Percentiles rank a stretch among this genome's conserved stretches.
phyloP scores from a whole-genome alignment of 768 basidiomycete species.

The Tricholoma furcatifolium region DNA sequence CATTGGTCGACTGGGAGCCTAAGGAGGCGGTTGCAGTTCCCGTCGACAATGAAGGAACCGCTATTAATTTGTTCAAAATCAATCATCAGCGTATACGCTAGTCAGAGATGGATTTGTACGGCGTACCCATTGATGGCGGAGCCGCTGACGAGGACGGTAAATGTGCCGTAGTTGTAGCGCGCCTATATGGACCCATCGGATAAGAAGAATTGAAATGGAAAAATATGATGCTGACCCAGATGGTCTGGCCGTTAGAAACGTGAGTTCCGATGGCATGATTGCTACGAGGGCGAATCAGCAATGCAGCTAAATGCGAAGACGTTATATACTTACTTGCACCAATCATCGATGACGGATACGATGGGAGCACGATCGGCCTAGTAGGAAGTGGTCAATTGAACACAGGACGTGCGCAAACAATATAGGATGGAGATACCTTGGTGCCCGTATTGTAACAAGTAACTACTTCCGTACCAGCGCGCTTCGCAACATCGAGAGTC shows the following conservation, averaged over 20 bases:
- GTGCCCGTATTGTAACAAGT: not conserved
- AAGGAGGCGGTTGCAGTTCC: slow-evolving; percentile 21
- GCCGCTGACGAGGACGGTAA: slow-evolving; percentile 10
- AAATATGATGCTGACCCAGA: slow-evolving; percentile 9
- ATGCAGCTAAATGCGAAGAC: not conserved
- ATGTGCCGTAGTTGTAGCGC: slow-evolving; percentile 9
- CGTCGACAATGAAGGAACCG: slow-evolving; percentile 12
- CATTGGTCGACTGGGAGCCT: slow-evolving; percentile 16
- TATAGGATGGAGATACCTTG: not conserved
- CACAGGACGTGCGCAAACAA: not conserved
- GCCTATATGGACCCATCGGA: slow-evolving; percentile 1
- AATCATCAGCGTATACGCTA: not conserved
- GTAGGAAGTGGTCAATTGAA: not conserved
- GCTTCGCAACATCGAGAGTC: not conserved
- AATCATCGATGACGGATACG: not conserved
- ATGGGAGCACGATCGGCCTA: too few species aligned
- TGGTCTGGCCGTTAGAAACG: slow-evolving; percentile 5
- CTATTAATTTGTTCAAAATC: not conserved
- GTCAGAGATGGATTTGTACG: not conserved
- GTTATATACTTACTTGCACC: not conserved
- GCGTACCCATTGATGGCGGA: slow-evolving; percentile 8
- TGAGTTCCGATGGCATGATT: slow-evolving; percentile 5
- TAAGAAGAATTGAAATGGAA: not conserved
- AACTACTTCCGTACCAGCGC: not conserved
- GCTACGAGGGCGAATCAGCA: not conserved